Base-by-base conservation (phyloP, 1,284 basidiomycete genomes). In the Trametes sp. region DNA sequence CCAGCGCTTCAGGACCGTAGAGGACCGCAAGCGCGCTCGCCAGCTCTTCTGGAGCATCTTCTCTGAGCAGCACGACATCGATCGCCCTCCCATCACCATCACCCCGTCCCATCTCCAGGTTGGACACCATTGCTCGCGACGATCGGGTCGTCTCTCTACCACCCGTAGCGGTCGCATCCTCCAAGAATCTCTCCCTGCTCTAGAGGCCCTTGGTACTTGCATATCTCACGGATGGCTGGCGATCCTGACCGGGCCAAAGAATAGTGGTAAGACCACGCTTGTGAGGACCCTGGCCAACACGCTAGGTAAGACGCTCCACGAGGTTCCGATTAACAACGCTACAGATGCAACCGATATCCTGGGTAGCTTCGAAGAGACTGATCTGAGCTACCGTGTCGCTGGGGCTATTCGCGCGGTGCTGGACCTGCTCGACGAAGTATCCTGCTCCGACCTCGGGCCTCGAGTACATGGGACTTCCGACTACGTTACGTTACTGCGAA, bases 331-430 rank as follows among this genome's bases (percentile, higher is more conserved):
- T 76, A 97, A 93, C 75, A 89, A 87, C 51, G 91, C 94, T 8
- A 95, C 94, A 19, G 98, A 99, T 74, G 95, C 96, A 1, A 90
- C 90, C 73, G 98, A 99, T 76, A 90, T 99, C 38, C 80, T 99
- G 42, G 98, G 98, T 51, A 92, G 94, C 69, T 99, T 98, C 72
- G 98, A 99, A 78, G 98, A 99, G 78, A 87, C 89, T 36, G 89
- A 94, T 72, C 59, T 75, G 29, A 75, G 73, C 26, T 78, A 78
- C 44, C 81, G 80, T 26, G 66, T 82, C 41, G 60, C 75, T 8
- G 69, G 71, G n/a, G 56, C 84, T 16, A 72, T 84, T 16, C 76
- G 80, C 28, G 77, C 82, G 13, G 67, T 81, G 8, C 63, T 84
- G 14, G 65, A 65, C 33, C 65, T 86, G 2, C 57, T 84, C 1